Percentiles rank a stretch among this genome's conserved stretches.
Evolutionary conservation across 805 yeast species (phyloP).

Genomic region (Wickerhamomyces subpelliculosus): DNA sequence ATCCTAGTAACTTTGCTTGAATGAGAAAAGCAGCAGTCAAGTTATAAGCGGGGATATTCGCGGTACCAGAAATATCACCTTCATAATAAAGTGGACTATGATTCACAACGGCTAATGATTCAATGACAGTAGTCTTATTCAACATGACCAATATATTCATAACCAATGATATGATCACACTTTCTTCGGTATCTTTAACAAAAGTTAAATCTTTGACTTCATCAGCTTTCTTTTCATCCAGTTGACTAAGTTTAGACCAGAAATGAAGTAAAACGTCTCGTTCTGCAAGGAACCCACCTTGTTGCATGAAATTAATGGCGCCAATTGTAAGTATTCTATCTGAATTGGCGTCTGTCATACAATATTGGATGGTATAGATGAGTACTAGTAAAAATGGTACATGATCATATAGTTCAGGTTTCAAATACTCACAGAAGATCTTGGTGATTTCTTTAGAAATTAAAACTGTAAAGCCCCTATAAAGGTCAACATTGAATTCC

Average conservation of each 20-base stretch:
- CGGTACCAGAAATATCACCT: conserved; percentile 21
- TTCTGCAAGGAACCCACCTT: conserved; percentile 36
- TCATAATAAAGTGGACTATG: conserved; percentile 32
- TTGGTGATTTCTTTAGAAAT: conserved; percentile 29
- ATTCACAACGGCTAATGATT: conserved; percentile 25
- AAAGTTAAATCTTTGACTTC: conserved; percentile 23
- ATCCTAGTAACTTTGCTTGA: conserved; percentile 34
- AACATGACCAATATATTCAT: conserved; percentile 37
- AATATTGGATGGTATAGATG: conserved; percentile 28
- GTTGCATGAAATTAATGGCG: conserved; percentile 43
- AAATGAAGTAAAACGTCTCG: conserved; percentile 22
- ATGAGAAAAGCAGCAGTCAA: conserved; percentile 24
- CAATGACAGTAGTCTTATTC: conserved; percentile 36
- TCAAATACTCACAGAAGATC: conserved; percentile 18
- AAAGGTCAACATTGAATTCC: conserved; percentile 27
- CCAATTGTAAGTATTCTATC: conserved; percentile 30
- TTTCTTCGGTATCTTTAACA: conserved; percentile 31
- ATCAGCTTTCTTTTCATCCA: conserved; percentile 21
- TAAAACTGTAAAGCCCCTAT: conserved; percentile 34
- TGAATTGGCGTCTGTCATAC: conserved; percentile 25
- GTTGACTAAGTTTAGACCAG: conserved; percentile 16
- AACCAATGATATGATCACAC: conserved; percentile 31
- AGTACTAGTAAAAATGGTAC: conserved; percentile 30
- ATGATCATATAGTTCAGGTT: conserved; percentile 8
- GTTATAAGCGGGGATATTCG: conserved; percentile 10